These are phyloP conservation scores for Tolypocladium amazonense DNA, from an alignment of 2,329 filamentous ascomycete species.

Conservation along the genomic window DNA sequence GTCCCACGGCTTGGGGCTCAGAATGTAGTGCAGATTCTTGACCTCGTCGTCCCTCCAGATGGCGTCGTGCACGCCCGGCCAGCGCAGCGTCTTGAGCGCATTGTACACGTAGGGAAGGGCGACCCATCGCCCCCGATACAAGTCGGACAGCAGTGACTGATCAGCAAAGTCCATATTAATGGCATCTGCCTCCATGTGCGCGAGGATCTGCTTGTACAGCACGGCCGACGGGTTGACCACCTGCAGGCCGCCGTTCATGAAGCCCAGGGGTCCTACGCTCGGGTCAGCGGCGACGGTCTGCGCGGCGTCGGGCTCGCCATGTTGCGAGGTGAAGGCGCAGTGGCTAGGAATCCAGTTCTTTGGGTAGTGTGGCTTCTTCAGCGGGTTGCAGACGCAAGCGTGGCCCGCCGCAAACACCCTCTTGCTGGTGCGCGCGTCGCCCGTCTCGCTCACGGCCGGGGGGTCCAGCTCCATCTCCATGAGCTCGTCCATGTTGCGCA, in stretches of 20 bases:
- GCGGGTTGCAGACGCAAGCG: slow-evolving; percentile 78
- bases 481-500: slow-evolving; percentile 82
- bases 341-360: slow-evolving; percentile 50
- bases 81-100: slow-evolving; percentile 49
- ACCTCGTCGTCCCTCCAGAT: slow-evolving; percentile 49
- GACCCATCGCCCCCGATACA: slow-evolving; percentile 46
- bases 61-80: slow-evolving; percentile 37
- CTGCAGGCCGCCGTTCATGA: slow-evolving; percentile 42
- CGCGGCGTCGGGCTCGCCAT: slow-evolving; percentile 32
- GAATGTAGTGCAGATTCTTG: slow-evolving; percentile 52
- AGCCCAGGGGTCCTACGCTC: slow-evolving; percentile 30
- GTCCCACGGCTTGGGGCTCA: slow-evolving; percentile 53
- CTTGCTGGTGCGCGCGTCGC: slow-evolving; percentile 22
- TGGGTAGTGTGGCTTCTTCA: slow-evolving; percentile 71
- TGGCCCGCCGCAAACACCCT: slow-evolving; percentile 74
- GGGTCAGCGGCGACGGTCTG: slow-evolving; percentile 35
- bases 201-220: slow-evolving; percentile 39
- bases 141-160: slow-evolving; percentile 44
- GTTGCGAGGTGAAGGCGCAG: slow-evolving; percentile 49
- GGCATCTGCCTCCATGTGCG: slow-evolving; percentile 36
- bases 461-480: slow-evolving; percentile 71
- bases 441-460: slow-evolving; percentile 11
- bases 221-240: slow-evolving; percentile 41
- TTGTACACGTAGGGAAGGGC: slow-evolving; percentile 51
- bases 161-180: slow-evolving; percentile 46